Base-by-base conservation (phyloP, 768 basidiomycete species). In the Lactarius trivialis region DNA sequence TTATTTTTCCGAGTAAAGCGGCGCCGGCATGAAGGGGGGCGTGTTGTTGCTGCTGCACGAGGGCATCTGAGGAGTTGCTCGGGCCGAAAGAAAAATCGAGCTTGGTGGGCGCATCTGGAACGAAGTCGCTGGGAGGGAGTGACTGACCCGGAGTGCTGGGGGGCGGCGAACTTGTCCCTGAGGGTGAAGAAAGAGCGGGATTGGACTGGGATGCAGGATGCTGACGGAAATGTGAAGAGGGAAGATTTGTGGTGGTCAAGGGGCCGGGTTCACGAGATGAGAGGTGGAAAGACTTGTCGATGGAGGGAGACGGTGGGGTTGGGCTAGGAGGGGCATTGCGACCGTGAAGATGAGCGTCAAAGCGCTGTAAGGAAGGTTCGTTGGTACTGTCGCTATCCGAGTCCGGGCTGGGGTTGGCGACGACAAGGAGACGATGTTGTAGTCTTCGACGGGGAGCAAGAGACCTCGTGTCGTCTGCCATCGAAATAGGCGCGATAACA, bases 141-240 rank as follows among this genome's bases (percentile, higher is more conserved):
- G 74, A 74, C 66, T 82, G 76, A 54, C 78, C 81, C 14, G 87
- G 85, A 12, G 87, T 86, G 68, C 78, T 81, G 30, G 86, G 86
- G 4, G 87, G 86, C 60, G 88, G 84, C 2, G 88, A 89, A 68
- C 81, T 82, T 52, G 84, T 80, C 68, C 80, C 85, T 57, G 85
- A 88, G 21, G 89, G 85, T 3, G 88, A 89, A 17, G 85, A 87
- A 54, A 84, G 79, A 43, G 84, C 77, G 56, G 82, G 85, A 69
- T 82, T 81, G 59, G 79, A 75, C 70, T 75, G 71, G 58, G 75
- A 68, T 70, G 71, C 65, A 64, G 73, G 64, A 71, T 71, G 69
- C 43, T 67, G 63, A 58, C 63, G 67, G 51, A 64, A 48, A 51
- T 73, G 63, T 24, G 63, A 54, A 36, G 63, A 51, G 39, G 67